Conservation (phyloP, 2,329 filamentous ascomycete species). For the Coleophoma crateriformis region DNA sequence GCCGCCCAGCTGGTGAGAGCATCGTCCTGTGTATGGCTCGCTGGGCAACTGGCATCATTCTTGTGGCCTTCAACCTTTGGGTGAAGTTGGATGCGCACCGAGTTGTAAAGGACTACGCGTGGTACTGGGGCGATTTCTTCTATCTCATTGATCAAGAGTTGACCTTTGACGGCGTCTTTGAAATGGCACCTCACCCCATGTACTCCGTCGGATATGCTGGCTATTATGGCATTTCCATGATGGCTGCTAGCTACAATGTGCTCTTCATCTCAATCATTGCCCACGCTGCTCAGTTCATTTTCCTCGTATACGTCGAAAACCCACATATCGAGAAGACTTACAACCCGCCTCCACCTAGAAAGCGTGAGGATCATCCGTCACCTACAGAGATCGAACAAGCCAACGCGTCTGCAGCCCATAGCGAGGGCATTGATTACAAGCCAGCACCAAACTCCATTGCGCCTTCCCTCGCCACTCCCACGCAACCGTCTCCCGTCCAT, state of each 20-base stretch:
- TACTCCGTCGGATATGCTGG: constrained; percentile 97
- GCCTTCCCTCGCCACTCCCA: constrained; percentile 33
- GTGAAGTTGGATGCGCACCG: constrained; percentile 97
- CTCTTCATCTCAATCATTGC: constrained; percentile 94
- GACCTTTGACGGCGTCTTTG: constrained; percentile 97
- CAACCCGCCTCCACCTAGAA: constrained; percentile 76
- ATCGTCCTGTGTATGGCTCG: constrained; percentile 63
- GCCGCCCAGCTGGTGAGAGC: constrained; percentile 68
- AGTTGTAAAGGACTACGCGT: constrained; percentile 97
- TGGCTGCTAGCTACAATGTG: constrained; percentile 96
- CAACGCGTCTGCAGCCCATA: constrained; percentile 27
- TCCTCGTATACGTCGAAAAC: constrained; percentile 87
- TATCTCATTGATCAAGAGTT: constrained; percentile 96
- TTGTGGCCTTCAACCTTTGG: constrained; percentile 95
- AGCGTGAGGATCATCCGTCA: constrained; percentile 31
- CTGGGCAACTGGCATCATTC: constrained; percentile 70
- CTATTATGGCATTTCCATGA: constrained; percentile 96
- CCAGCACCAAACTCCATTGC: constrained; percentile 6
- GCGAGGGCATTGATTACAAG: constrained; percentile 25
- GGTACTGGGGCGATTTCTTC: constrained; percentile 99
- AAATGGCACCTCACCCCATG: constrained; percentile 98
- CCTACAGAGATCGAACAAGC: constrained; percentile 26
- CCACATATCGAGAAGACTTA: constrained; percentile 98
- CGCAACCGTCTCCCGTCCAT: constrained; percentile 65
- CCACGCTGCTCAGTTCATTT: constrained; percentile 90